Base-by-base conservation (phyloP, 768 basidiomycete genomes). In the Pleurotus cornucopiae region DNA sequence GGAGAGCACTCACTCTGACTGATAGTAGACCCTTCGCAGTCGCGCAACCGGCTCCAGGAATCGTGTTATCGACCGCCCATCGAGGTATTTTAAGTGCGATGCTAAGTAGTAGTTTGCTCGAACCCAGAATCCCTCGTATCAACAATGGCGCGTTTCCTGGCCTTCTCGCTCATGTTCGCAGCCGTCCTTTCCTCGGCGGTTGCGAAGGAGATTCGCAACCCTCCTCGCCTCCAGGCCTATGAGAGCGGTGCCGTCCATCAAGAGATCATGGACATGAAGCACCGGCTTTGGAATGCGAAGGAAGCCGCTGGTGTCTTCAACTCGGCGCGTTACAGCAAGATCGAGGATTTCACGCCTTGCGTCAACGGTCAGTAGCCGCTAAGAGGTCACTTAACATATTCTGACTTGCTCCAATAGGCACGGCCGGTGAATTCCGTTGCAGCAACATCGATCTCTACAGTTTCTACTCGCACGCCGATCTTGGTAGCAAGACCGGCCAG, bases 391-490 rank as follows among this genome's bases (percentile, higher is more conserved):
- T 12, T 5, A 44, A 6, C 41, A 34, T 9, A 9, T 44, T 2
- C 41, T 44, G 41, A 44, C 41, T 14, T 51, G 5, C 14, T 7
- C 37, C 9, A n/a, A 37, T 41, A 53, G 51, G 51, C 39, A 39
- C 20, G 39, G 51, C 51, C 40, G 56, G 54, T 39, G 62, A 61
- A 38, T 64, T 59, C 54, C 47, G 52, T 6, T 64, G 63, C 47
- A 61, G 55, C 26, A 64, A 64, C 18, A 57, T 60, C 30, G 63
- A 64, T 41, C 49, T 64, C 4, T 56, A 58, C 46, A 49, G 54
- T 4, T 64, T 64, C 53, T 52, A 53, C n/a, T 56, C 60, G 3
- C 62, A 62, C 39, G 60, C 57, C 40, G 57, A 57, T 9, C 58
- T 60, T 21, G 61, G 63, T 25, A 62, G 58, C 41, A 26, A 47